Conservation (phyloP, 2,329 filamentous ascomycete species). For the Beauveria asiatica region DNA sequence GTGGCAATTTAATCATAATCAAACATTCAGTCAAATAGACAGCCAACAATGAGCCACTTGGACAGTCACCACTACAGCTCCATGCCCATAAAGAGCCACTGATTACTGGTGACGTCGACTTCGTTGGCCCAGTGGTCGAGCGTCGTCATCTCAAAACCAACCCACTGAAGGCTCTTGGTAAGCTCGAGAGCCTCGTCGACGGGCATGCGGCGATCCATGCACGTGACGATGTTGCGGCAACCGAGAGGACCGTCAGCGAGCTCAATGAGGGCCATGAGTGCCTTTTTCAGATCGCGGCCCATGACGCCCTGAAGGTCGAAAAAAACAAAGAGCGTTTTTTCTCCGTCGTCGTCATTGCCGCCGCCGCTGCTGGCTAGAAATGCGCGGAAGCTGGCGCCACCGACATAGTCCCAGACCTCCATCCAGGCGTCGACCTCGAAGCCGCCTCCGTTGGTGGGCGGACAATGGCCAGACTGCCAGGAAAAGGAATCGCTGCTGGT, state of each 20-base stretch:
- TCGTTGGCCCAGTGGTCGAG: constrained; percentile 65
- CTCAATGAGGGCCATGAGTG: constrained; percentile 87
- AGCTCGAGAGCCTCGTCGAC: constrained; percentile 55
- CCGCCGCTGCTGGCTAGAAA: constrained; percentile 55
- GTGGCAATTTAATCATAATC: constrained; percentile 12
- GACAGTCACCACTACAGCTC: constrained; percentile 51
- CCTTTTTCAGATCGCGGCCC: constrained; percentile 74
- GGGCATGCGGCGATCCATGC: constrained; percentile 64
- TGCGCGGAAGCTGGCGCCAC: constrained; percentile 75
- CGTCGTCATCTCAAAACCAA: constrained; percentile 77
- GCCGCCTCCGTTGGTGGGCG: constrained; percentile 19
- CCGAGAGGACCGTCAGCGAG: constrained; percentile 68
- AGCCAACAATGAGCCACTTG: not conserved
- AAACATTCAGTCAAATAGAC: not conserved
- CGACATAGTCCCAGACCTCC: constrained; percentile 79
- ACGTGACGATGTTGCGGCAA: constrained; percentile 71
- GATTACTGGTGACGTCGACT: constrained; percentile 59
- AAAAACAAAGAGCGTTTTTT: constrained; percentile 79
- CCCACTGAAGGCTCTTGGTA: constrained; percentile 82
- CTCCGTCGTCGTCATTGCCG: constrained; percentile 48
- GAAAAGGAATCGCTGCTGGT: constrained; percentile 7
- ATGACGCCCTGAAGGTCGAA: constrained; percentile 64
- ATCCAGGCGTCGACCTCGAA: constrained; percentile 53
- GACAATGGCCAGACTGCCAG: constrained; percentile 2
- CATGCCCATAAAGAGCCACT: constrained; percentile 84